These are phyloP conservation scores for Warburgia ugandensis DNA, from an alignment of 164 flowering plant species.

Conservation along the genomic window DNA sequence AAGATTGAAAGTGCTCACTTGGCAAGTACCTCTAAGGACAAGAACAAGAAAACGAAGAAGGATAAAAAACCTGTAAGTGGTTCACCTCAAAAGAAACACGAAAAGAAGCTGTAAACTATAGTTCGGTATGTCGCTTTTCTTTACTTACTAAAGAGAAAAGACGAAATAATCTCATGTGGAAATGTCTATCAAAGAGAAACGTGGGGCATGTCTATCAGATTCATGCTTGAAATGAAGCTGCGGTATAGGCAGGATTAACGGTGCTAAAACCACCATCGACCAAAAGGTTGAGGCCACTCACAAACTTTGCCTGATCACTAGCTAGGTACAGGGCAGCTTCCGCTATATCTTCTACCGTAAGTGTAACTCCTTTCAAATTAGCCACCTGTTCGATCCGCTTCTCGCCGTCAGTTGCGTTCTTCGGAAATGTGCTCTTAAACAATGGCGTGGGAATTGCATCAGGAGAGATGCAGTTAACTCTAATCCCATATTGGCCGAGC, in stretches of 20 bases:
- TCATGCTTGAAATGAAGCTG: too few species aligned
- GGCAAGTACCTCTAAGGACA: too few species aligned
- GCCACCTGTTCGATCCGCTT: not conserved
- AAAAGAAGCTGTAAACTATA: too few species aligned
- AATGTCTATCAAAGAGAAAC: too few species aligned
- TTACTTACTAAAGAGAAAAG: too few species aligned
- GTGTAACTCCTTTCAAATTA: not conserved
- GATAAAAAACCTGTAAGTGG: too few species aligned
- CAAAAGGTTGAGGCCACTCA: conserved; percentile 58
- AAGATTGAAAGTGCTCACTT: too few species aligned
- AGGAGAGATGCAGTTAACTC: conserved; percentile 54
- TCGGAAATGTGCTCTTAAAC: conserved; percentile 24
- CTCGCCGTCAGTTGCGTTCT: not conserved
- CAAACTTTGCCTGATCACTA: conserved; percentile 57
- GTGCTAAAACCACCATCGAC: conserved; percentile 58
- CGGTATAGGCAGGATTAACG: not conserved
- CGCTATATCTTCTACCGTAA: not conserved
- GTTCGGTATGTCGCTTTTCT: too few species aligned
- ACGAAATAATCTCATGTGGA: too few species aligned
- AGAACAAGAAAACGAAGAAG: too few species aligned
- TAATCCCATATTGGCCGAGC: conserved; percentile 26
- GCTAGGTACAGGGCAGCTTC: conserved; percentile 18
- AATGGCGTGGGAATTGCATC: conserved; percentile 58
- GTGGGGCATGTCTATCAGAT: too few species aligned
- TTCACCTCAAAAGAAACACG: too few species aligned